Evolutionary conservation across 305 asterid genomes (phyloP), one percentile per base, ranked within the genome.

Genomic region (Withania somnifera): DNA sequence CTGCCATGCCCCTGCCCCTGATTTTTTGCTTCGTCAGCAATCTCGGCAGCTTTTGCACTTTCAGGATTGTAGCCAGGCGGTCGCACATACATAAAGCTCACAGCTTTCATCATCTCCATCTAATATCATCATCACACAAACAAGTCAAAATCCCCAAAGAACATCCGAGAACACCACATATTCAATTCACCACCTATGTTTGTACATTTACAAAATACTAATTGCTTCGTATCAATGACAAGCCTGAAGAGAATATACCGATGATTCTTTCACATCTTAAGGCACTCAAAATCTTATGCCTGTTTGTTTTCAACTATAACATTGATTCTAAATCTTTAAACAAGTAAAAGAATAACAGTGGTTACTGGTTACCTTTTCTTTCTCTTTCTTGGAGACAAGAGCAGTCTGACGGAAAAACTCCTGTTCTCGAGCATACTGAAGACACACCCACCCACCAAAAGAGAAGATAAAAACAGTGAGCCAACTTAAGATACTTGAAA

Each of bases 401-500:
- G 99, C 97, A 56, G 99, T 83, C 89, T 96, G 99, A 61, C 97
- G 90, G 69, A 94, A 93, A 85, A 90, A 94, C 14, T 96, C 98
- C 89, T 96, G 99, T 91, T 96, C 98, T 88, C 94, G 99, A 57
- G 98, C 97, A 94, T 94, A 96, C 98, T 96, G 98, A 84, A 85
- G 52, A 32, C 47, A 79, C 40, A 79, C 40, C 40, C 22, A 15
- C 14, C 76, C 42, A 28, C 22, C 14, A 6, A 6, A 71, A 45
- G 10, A 75, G 9, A 20, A 53, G 61, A 45, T 30, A 57, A n/a
- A n/a, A 82, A 77, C 11, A 36, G n/a, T 58, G 19, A 40, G 22
- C 14, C 30, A 64, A 11, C 54, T 40, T 14, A 56, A 40, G 34
- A 61, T 6, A 32, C 36, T 53, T 14, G 11, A 0, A 38, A 38